Conservation (phyloP, 2,329 filamentous ascomycete species). For the Ilyonectria robusta region DNA sequence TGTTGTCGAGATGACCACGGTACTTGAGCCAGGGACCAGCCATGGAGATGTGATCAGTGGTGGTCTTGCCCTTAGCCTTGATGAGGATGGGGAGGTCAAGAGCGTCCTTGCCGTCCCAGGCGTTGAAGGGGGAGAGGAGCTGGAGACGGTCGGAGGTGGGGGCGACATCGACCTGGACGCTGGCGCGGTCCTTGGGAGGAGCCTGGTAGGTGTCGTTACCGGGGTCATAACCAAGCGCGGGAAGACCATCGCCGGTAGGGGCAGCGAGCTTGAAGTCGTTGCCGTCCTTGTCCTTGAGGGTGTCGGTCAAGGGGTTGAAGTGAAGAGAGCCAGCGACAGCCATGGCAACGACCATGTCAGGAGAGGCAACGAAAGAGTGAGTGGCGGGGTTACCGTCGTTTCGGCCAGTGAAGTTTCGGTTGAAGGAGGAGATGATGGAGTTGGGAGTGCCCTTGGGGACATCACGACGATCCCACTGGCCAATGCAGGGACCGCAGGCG, state of each 20-base stretch:
- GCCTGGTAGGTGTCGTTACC: conserved; percentile 97
- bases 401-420: conserved; percentile 99
- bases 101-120: conserved; percentile 95
- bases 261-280: conserved; percentile 92
- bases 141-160: conserved; percentile 95
- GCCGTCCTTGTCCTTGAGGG: conserved; percentile 93
- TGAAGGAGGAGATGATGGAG: conserved; percentile 98
- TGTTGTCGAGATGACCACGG: conserved; percentile 98
- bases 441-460: conserved; percentile 96
- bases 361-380: conserved; percentile 93
- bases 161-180: conserved; percentile 85
- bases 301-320: conserved; percentile 97
- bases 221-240: conserved; percentile 86
- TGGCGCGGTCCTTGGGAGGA: conserved; percentile 82
- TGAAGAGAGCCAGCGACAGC: conserved; percentile 85
- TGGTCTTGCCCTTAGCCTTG: conserved; percentile 98
- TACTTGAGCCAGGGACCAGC: conserved; percentile 99
- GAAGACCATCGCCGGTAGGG: conserved; percentile 87
- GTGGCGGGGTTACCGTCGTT: conserved; percentile 97
- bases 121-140: conserved; percentile 85
- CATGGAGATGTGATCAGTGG: conserved; percentile 97
- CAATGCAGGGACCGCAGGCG: conserved; percentile 94
- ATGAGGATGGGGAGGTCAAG: conserved; percentile 90
- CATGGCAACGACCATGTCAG: conserved; percentile 90
- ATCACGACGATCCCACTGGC: conserved; percentile 94